Percentiles rank a stretch among this genome's conserved stretches.
These are phyloP conservation scores for Phytomonas serpens DNA, from an alignment of 208 protist genomes.

Conservation along the genomic window DNA sequence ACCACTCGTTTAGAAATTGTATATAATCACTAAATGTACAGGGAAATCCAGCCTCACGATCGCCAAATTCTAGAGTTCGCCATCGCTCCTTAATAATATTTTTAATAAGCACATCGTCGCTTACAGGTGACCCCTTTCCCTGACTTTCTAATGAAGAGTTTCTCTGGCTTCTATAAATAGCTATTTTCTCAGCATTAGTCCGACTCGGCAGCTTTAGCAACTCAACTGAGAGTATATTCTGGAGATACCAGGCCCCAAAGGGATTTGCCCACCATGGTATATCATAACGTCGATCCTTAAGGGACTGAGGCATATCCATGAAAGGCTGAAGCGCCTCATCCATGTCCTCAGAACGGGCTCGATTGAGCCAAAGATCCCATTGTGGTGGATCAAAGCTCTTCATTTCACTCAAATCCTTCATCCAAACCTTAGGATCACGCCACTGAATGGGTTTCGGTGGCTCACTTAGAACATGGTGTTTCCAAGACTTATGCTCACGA, in stretches of 20 bases:
- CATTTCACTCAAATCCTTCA: constrained; percentile 78
- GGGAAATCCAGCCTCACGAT: constrained; percentile 77
- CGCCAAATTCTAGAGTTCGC: constrained; percentile 89
- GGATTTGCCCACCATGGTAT: constrained; percentile 92
- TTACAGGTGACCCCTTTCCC: constrained; percentile 24
- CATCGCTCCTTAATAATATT: constrained; percentile 86
- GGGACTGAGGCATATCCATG: constrained; percentile 92
- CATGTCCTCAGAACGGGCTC: constrained; percentile 82
- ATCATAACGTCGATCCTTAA: constrained; percentile 89
- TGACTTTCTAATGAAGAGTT: background rate
- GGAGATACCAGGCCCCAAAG: constrained; percentile 90
- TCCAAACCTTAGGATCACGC: constrained; percentile 91
- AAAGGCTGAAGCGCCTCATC: constrained; percentile 90
- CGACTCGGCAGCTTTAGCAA: constrained; percentile 80
- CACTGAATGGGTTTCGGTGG: constrained; percentile 83
- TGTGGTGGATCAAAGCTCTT: constrained; percentile 90
- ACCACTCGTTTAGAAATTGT: constrained; percentile 92
- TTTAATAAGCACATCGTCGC: constrained; percentile 73
- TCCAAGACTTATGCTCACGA: constrained; percentile 86
- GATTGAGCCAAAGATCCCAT: constrained; percentile 88
- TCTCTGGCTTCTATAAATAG: constrained; percentile 55
- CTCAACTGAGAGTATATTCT: constrained; percentile 89
- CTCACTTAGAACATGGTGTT: constrained; percentile 85
- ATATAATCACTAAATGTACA: constrained; percentile 92
- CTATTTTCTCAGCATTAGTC: constrained; percentile 88